These are phyloP conservation scores for Buddleja alternifolia DNA, from an alignment of 257 asterid genomes.

Conservation along the genomic window DNA sequence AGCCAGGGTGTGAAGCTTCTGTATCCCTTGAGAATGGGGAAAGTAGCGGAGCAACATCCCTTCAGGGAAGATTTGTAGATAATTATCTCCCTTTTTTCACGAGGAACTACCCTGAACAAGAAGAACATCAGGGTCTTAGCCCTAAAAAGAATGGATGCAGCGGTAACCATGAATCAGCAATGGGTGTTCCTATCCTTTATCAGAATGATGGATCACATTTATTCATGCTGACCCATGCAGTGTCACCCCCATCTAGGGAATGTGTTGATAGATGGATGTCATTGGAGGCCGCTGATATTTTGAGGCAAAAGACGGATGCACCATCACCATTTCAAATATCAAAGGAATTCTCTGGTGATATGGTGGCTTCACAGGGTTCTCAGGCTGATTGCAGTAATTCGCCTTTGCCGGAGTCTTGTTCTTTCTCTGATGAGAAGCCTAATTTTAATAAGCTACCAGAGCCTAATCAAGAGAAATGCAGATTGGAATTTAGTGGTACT, in stretches of 20 bases:
- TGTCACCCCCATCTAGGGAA: conserved; percentile 71
- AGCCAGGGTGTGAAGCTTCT: conserved; percentile 27
- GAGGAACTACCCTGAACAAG: conserved; percentile 43
- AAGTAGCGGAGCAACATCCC: conserved; percentile 27
- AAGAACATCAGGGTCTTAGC: conserved; percentile 31
- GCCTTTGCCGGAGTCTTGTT: conserved; percentile 40
- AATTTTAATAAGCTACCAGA: conserved; percentile 29
- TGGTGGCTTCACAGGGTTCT: conserved; percentile 53
- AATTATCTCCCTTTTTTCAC: conserved; percentile 58
- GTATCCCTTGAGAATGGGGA: conserved; percentile 29
- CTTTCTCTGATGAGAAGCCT: conserved; percentile 31
- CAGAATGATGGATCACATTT: conserved; percentile 83
- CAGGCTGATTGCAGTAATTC: conserved; percentile 42
- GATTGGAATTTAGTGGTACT: conserved; percentile 35
- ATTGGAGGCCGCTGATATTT: conserved; percentile 32
- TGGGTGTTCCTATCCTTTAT: conserved; percentile 75
- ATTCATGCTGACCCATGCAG: conserved; percentile 75
- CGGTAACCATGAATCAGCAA: conserved; percentile 39
- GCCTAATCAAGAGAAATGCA: conserved; percentile 37
- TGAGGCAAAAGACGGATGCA: conserved; percentile 29
- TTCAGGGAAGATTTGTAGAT: conserved; percentile 38
- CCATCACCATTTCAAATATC: conserved; percentile 39
- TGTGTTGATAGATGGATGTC: conserved; percentile 67
- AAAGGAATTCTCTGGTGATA: conserved; percentile 35
- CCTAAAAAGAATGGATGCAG: conserved; percentile 33